Percentiles rank a stretch among this genome's conserved stretches.
Evolutionary conservation across 2,329 filamentous ascomycete genomes (phyloP).

Genomic region (Myriosclerotinia scirpicola): DNA sequence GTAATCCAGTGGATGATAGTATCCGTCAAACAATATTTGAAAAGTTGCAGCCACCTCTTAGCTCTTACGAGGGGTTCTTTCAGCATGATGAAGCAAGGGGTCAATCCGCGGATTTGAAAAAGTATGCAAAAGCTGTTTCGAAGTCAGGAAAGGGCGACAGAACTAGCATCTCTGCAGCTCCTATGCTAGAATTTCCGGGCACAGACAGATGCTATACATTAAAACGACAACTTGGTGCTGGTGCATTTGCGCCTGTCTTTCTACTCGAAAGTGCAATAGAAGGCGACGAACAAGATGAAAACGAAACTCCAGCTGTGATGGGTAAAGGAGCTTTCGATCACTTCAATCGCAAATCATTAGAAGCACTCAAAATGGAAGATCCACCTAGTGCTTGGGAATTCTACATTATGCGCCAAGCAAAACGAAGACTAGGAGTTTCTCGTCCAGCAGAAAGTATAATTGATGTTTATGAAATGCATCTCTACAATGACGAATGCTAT

Average conservation of each 20-base stretch:
- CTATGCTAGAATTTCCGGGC: constrained; percentile 67
- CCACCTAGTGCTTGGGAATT: constrained; percentile 93
- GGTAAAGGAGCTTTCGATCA: constrained; percentile 61
- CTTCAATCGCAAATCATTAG: constrained; percentile 56
- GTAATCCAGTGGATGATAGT: constrained; percentile 82
- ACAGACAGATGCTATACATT: constrained; percentile 70
- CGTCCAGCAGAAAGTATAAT: constrained; percentile 77
- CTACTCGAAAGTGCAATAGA: constrained; percentile 73
- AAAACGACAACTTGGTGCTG: constrained; percentile 83
- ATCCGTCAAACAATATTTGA: constrained; percentile 74
- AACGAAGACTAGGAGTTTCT: constrained; percentile 70
- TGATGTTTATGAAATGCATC: constrained; percentile 83
- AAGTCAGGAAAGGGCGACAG: constrained; percentile 54
- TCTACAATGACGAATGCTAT: constrained; percentile 88
- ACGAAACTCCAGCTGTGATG: constrained; percentile 51
- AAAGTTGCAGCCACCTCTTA: constrained; percentile 70
- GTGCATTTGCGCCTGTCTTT: constrained; percentile 94
- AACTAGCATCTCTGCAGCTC: constrained; percentile 58
- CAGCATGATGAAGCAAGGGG: constrained; percentile 67
- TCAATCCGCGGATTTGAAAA: constrained; percentile 74
- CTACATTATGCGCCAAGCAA: constrained; percentile 84
- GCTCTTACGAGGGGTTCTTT: constrained; percentile 75
- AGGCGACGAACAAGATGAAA: constrained; percentile 50
- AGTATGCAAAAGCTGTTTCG: constrained; percentile 64
- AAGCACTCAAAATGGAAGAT: constrained; percentile 93